These are phyloP conservation scores for Herpetospermum pedunculosum DNA, from an alignment of 306 rosid genomes.

Conservation along the genomic window DNA sequence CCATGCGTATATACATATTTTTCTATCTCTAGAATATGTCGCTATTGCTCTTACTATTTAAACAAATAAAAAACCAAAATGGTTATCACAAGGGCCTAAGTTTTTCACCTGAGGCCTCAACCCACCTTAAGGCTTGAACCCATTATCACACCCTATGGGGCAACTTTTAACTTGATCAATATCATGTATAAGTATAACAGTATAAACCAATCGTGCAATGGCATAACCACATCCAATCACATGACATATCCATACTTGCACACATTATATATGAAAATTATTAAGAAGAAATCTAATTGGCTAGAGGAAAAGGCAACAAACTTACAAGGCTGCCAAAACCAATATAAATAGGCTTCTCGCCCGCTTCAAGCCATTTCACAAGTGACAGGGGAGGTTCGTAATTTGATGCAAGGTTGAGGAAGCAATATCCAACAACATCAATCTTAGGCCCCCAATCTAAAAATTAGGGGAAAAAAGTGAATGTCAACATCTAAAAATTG, in stretches of 20 bases:
- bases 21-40: neutral
- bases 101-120: too few relatives aligned
- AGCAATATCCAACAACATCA: conserved; percentile 96
- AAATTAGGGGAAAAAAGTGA: conserved; percentile 13
- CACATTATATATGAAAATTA: neutral
- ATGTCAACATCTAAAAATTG: neutral
- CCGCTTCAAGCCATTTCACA: conserved; percentile 75
- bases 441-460: conserved; percentile 95
- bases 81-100: too few relatives aligned
- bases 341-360: conserved; percentile 77
- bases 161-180: neutral
- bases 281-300: neutral
- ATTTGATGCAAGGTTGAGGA: conserved; percentile 97
- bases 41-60: too few relatives aligned
- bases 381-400: conserved; percentile 74
- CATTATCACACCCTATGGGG: too few relatives aligned
- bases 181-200: neutral
- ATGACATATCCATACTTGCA: neutral
- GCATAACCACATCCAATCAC: neutral
- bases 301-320: conserved; percentile 12
- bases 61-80: too few relatives aligned
- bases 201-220: neutral
- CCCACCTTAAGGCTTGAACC: too few relatives aligned
- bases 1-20: neutral
- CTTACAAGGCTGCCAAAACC: conserved; percentile 96